Percentiles rank a stretch among this genome's conserved stretches.
Conservation (phyloP, 1,284 basidiomycete species). For the Ceratorhiza oryzae-sativae region DNA sequence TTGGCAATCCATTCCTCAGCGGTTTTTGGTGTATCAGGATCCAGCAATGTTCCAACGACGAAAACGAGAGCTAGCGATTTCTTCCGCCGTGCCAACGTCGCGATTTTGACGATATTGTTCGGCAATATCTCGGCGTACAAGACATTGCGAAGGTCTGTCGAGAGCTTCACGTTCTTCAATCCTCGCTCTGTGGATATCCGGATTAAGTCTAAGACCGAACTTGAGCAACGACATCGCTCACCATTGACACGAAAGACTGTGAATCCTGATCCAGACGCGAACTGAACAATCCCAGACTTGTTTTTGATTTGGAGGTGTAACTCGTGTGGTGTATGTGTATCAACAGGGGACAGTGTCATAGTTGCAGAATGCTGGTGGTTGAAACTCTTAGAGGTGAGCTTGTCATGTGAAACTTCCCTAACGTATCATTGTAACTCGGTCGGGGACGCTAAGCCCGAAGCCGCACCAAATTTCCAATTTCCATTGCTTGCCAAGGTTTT, state of each 20-base stretch:
- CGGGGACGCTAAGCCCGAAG: too few relatives aligned
- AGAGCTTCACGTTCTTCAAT: conserved; percentile 20
- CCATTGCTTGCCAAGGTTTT: too few relatives aligned
- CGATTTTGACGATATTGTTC: conserved; percentile 29
- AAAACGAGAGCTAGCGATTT: conserved; percentile 37
- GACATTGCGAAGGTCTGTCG: conserved; percentile 39
- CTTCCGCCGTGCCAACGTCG: conserved; percentile 38
- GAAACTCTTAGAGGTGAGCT: not conserved
- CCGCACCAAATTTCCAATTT: too few relatives aligned
- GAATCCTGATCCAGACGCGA: conserved; percentile 14
- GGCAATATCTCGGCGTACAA: conserved; percentile 38
- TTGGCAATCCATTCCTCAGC: conserved; percentile 64
- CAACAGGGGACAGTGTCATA: conserved; percentile 11
- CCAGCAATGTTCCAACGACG: conserved; percentile 32
- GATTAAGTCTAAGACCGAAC: not conserved
- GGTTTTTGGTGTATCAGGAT: conserved; percentile 47
- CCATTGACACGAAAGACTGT: conserved; percentile 13
- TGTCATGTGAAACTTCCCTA: conserved; percentile 3
- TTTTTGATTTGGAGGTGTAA: conserved; percentile 18
- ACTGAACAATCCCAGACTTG: conserved; percentile 11
- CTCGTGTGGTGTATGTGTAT: not conserved
- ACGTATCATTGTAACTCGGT: too few relatives aligned
- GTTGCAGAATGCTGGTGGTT: conserved; percentile 2
- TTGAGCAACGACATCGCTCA: not conserved
- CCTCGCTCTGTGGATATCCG: not conserved